Evolutionary conservation across 129 eudicot species (phyloP).

Genomic region (Gnaphalium uliginosum): DNA sequence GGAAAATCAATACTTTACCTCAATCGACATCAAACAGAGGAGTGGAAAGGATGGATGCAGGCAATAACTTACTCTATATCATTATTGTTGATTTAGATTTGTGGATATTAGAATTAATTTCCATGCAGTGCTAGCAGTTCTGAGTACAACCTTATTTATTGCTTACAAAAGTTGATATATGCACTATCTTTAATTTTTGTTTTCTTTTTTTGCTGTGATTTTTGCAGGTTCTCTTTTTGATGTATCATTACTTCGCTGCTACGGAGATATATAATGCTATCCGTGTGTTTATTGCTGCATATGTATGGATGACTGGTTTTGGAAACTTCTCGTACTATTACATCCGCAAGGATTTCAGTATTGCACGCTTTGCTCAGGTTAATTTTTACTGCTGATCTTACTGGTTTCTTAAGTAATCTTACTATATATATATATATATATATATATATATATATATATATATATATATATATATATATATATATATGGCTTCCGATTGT

Average conservation of each 20-base stretch:
- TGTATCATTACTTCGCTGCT: conserved; percentile 49
- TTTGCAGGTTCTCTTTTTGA: conserved; percentile 40
- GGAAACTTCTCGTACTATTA: conserved; percentile 60
- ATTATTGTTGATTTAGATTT: conserved; percentile 5
- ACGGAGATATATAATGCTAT: conserved; percentile 44
- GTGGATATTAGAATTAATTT: conserved; percentile 4
- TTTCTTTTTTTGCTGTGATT: conserved; percentile 4
- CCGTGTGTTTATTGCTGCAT: conserved; percentile 45
- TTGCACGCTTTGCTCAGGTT: conserved; percentile 90
- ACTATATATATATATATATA: too few relatives aligned
- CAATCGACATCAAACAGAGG: conserved; percentile 95
- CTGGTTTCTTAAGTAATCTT: too few relatives aligned
- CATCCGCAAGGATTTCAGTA: conserved; percentile 53
- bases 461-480: too few relatives aligned
- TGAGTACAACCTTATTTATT: neutral
- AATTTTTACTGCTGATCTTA: conserved; percentile 8
- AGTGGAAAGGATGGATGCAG: conserved; percentile 99
- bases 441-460: too few relatives aligned
- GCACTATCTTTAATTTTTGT: conserved; percentile 12
- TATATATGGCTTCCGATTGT: neutral
- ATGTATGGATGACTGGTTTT: conserved; percentile 57
- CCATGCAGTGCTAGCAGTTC: conserved; percentile 1
- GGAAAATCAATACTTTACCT: conserved; percentile 86
- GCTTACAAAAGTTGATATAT: conserved; percentile 7
- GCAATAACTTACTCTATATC: conserved; percentile 37